Conservation (phyloP, 208 protist genomes). For the Trypanosoma rangeli region DNA sequence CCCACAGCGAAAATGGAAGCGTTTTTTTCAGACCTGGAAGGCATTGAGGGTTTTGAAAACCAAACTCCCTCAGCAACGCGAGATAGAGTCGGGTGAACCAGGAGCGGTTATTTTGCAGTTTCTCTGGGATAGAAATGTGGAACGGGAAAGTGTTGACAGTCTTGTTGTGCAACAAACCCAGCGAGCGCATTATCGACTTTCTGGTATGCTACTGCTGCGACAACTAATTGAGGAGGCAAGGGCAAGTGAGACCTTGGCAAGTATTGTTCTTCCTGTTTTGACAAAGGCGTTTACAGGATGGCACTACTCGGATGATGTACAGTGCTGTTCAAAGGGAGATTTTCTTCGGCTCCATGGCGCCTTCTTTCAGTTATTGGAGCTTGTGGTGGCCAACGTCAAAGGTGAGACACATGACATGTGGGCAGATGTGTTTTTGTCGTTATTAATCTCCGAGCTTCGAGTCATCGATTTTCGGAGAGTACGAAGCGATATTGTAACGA, state of each 20-base stretch:
- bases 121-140: constrained; percentile 61
- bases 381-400: constrained; percentile 32
- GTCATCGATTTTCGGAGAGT: constrained; percentile 63
- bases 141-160: constrained; percentile 48
- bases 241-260: constrained; percentile 44
- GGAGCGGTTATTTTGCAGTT: constrained; percentile 58
- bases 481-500: constrained; percentile 26
- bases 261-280: constrained; percentile 72
- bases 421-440: constrained; percentile 52
- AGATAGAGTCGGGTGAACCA: constrained; percentile 37
- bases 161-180: constrained; percentile 54
- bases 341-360: constrained; percentile 71
- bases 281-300: constrained; percentile 77
- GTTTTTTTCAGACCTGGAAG: constrained; percentile 87
- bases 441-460: constrained; percentile 61
- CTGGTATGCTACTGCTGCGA: constrained; percentile 69
- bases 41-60: constrained; percentile 65
- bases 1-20: constrained; percentile 68
- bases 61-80: constrained; percentile 60
- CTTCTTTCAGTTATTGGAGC: constrained; percentile 80
- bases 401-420: constrained; percentile 36
- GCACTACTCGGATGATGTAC: constrained; percentile 83
- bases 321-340: constrained; percentile 81
- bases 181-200: constrained; percentile 68
- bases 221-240: constrained; percentile 79